Evolutionary conservation across 768 basidiomycete genomes (phyloP).

Genomic region (Suillus subaureus): DNA sequence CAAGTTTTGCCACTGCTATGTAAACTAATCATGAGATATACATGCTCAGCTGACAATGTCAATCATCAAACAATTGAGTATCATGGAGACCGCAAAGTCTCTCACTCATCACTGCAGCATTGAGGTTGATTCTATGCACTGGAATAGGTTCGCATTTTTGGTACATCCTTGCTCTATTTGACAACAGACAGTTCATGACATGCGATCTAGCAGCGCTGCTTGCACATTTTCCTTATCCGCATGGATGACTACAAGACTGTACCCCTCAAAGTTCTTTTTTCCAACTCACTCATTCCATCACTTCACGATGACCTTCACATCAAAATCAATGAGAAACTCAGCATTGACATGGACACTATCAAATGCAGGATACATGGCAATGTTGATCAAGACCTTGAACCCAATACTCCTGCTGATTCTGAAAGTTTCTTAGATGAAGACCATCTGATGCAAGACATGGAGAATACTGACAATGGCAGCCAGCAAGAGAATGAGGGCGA

Average conservation of each 20-base stretch:
- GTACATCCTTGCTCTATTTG: neutral
- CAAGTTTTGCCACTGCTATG: neutral
- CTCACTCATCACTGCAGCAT: constrained; percentile 4
- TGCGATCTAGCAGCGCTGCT: constrained; percentile 2
- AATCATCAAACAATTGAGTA: neutral
- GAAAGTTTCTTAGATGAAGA: too few species aligned
- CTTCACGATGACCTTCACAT: neutral
- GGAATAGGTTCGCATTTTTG: constrained; percentile 12
- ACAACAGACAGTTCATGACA: neutral
- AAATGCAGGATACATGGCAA: neutral
- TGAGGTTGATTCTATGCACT: constrained; percentile 8
- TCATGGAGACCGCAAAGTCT: constrained; percentile 4
- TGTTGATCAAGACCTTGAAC: too few species aligned
- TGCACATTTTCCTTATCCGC: constrained; percentile 8
- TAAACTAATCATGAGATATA: neutral
- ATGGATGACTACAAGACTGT: neutral
- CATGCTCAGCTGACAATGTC: neutral
- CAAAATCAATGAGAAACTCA: neutral
- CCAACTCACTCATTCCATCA: constrained; percentile 4
- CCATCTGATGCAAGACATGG: too few species aligned
- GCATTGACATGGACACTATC: constrained; percentile 5
- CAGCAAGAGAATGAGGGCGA: too few species aligned
- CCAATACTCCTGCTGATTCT: too few species aligned
- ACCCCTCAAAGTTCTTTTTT: neutral
- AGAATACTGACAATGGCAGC: too few species aligned